These are phyloP conservation scores for Asclepias syriaca DNA, from an alignment of 257 asterid genomes.

Conservation along the genomic window DNA sequence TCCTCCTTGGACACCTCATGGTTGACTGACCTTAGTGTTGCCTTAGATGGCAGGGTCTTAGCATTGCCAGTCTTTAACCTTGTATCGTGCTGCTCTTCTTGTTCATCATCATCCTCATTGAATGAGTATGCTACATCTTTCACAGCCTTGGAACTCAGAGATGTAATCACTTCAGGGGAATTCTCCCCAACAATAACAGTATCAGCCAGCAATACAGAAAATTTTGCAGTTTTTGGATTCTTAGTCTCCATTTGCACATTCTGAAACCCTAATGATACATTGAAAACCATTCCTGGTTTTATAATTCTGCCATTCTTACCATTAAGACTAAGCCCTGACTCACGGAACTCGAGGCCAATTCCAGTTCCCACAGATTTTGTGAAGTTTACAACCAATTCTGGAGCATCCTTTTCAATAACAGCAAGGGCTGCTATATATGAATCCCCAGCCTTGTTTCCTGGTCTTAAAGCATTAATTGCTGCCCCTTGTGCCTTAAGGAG, in stretches of 20 bases:
- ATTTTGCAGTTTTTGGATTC: slow-evolving; percentile 12
- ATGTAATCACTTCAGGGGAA: slow-evolving; percentile 9
- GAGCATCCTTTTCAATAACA: slow-evolving; percentile 18
- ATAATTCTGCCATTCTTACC: slow-evolving; percentile 10
- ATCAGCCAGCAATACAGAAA: slow-evolving; percentile 13
- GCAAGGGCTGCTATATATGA: slow-evolving; percentile 10
- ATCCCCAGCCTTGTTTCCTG: slow-evolving; percentile 11
- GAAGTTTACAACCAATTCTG: slow-evolving; percentile 14
- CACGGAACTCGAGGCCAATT: slow-evolving; percentile 18
- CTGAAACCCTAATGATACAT: slow-evolving; percentile 13
- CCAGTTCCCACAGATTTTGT: slow-evolving; percentile 16
- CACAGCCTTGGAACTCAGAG: slow-evolving; percentile 17
- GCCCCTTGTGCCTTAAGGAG: slow-evolving; percentile 16
- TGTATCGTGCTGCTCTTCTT: slow-evolving; percentile 2
- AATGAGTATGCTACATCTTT: slow-evolving; percentile 18
- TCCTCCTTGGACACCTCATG: slow-evolving; percentile 18
- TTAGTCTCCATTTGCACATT: slow-evolving; percentile 10
- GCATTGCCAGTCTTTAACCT: background rate
- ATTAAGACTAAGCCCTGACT: slow-evolving; percentile 13
- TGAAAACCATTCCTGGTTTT: slow-evolving; percentile 14
- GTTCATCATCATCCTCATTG: slow-evolving; percentile 13
- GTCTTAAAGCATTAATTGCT: slow-evolving; percentile 15
- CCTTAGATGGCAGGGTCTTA: slow-evolving; percentile 9
- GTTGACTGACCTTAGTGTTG: slow-evolving; percentile 15
- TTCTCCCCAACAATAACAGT: slow-evolving; percentile 9